Conservation (phyloP, 805 yeast genomes). For the Zygoascus bituminiphila region DNA sequence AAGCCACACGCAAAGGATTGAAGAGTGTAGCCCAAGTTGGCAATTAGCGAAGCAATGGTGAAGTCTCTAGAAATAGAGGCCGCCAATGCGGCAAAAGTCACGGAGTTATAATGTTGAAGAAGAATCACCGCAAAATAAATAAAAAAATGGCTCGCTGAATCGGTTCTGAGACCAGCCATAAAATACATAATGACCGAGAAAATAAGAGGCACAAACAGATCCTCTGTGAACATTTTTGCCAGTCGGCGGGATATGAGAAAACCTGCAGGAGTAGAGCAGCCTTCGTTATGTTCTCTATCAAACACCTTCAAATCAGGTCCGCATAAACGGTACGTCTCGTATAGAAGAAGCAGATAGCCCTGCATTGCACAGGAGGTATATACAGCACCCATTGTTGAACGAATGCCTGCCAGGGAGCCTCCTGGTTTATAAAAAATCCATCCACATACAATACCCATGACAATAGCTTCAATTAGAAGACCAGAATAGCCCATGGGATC, state of each 20-base stretch:
- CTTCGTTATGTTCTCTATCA: slow-evolving; percentile 65
- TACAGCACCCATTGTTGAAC: slow-evolving; percentile 47
- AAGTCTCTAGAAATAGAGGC: slow-evolving; percentile 56
- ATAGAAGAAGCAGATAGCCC: slow-evolving; percentile 47
- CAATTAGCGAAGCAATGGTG: slow-evolving; percentile 50
- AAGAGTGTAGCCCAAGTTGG: slow-evolving; percentile 57
- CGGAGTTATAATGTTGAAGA: slow-evolving; percentile 47
- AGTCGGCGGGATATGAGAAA: slow-evolving; percentile 58
- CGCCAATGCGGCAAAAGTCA: slow-evolving; percentile 43
- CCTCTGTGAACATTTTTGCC: slow-evolving; percentile 61
- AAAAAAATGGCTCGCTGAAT: slow-evolving; percentile 41
- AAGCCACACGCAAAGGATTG: slow-evolving; percentile 77
- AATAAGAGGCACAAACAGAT: slow-evolving; percentile 50
- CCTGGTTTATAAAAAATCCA: slow-evolving; percentile 69
- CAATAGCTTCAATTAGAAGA: slow-evolving; percentile 38
- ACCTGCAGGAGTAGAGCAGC: slow-evolving; percentile 57
- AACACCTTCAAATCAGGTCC: slow-evolving; percentile 45
- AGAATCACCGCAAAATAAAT: slow-evolving; percentile 52
- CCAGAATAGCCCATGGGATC: slow-evolving; percentile 44
- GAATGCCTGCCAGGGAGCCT: slow-evolving; percentile 50
- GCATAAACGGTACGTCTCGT: slow-evolving; percentile 52
- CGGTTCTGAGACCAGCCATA: slow-evolving; percentile 62
- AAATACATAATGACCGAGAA: slow-evolving; percentile 58
- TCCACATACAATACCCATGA: slow-evolving; percentile 58
- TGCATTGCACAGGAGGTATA: slow-evolving; percentile 48